Conservation (phyloP, 768 basidiomycete genomes). For the Trametes sanguinea region DNA sequence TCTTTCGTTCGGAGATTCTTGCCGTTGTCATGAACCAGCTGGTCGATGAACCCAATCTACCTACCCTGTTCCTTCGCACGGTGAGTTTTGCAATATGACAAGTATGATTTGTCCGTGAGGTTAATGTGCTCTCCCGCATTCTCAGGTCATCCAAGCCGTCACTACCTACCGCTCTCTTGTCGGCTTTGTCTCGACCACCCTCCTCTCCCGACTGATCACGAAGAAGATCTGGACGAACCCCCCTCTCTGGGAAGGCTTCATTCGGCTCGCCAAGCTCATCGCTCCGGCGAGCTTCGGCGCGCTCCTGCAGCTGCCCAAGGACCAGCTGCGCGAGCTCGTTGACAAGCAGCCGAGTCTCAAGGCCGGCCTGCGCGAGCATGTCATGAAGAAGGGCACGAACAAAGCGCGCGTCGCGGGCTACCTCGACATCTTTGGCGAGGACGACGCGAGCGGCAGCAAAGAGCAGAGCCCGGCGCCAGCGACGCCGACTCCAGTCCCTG, state of each 20-base stretch:
- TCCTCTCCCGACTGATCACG: conserved; percentile 91
- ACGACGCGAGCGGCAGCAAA: conserved; percentile 32
- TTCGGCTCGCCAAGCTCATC: conserved; percentile 88
- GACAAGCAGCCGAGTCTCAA: conserved; percentile 91
- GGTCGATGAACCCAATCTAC: conserved; percentile 88
- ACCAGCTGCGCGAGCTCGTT: conserved; percentile 91
- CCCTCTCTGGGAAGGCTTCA: conserved; percentile 96
- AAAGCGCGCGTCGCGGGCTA: conserved; percentile 82
- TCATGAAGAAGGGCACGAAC: conserved; percentile 77
- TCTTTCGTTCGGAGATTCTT: conserved; percentile 95
- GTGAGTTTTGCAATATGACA: conserved; percentile 45
- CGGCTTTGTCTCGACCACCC: conserved; percentile 90
- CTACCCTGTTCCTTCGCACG: conserved; percentile 92
- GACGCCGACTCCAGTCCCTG: neutral
- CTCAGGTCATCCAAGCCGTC: conserved; percentile 93
- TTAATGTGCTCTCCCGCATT: conserved; percentile 1
- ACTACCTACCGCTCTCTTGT: conserved; percentile 94
- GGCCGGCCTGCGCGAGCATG: conserved; percentile 84
- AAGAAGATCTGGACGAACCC: conserved; percentile 98
- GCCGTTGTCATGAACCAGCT: conserved; percentile 98
- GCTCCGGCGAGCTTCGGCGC: conserved; percentile 92
- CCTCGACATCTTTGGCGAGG: conserved; percentile 83
- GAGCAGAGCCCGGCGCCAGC: neutral
- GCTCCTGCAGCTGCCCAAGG: conserved; percentile 89
- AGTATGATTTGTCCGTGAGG: neutral